A percentile compares a stretch with the other conserved stretches of the same genome.
Conservation (phyloP, 2,329 filamentous ascomycete species). For the Aspergillus piperis region DNA sequence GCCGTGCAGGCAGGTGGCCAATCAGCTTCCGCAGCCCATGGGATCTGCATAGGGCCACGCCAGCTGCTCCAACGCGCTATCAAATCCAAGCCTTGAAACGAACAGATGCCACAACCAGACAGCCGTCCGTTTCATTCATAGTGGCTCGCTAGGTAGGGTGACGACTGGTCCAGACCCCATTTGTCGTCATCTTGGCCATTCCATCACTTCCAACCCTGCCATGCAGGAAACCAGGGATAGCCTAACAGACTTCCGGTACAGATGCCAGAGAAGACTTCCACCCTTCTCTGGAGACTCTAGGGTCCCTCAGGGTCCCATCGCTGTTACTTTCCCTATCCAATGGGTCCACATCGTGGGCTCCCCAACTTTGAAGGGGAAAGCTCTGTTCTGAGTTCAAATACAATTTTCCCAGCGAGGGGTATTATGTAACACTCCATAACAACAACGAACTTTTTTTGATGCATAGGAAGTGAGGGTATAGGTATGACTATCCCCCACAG, state of each 20-base stretch:
- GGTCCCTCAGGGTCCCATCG: not conserved
- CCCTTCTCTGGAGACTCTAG: not conserved
- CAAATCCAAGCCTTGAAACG: slow-evolving; percentile 1
- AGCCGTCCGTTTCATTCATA: slow-evolving; percentile 1
- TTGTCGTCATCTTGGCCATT: not conserved
- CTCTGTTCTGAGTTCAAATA: not conserved
- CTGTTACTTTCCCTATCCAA: not conserved
- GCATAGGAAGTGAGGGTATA: not conserved
- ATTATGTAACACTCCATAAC: not conserved
- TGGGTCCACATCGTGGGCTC: not conserved
- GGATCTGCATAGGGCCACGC: slow-evolving; percentile 7
- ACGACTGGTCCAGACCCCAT: not conserved
- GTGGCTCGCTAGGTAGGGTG: not conserved
- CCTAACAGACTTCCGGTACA: not conserved
- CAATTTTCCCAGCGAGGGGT: too few relatives aligned
- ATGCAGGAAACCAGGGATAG: not conserved
- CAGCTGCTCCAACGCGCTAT: not conserved
- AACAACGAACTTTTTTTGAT: not conserved
- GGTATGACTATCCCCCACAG: not conserved
- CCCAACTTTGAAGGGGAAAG: not conserved
- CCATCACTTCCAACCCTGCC: not conserved
- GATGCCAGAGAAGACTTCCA: not conserved
- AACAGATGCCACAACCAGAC: not conserved
- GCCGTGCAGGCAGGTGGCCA: not conserved
- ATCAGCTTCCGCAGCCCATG: not conserved